A percentile compares a stretch with the other conserved stretches of the same genome.
phyloP scores from a whole-genome alignment of 768 basidiomycete species.

The Termitomyces sp. region DNA sequence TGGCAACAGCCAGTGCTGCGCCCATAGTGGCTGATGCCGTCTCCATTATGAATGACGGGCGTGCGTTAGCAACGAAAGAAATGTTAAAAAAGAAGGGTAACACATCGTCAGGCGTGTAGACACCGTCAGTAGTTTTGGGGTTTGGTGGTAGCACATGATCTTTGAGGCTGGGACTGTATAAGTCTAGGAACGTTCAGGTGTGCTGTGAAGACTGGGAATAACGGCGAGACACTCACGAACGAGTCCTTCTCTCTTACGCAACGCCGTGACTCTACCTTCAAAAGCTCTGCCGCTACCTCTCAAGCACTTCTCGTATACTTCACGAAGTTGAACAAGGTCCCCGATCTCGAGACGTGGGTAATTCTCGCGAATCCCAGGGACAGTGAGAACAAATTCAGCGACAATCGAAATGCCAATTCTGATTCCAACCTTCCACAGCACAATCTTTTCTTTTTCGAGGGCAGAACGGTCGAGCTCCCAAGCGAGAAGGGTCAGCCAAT shows the following conservation, averaged over 20 bases:
- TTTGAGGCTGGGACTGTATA: conserved; percentile 34
- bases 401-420: conserved; percentile 30
- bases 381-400: conserved; percentile 30
- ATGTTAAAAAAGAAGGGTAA: conserved; percentile 41
- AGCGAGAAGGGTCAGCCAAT: conserved; percentile 36
- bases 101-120: conserved; percentile 24
- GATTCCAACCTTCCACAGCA: conserved; percentile 34
- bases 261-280: conserved; percentile 35
- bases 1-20: conserved; percentile 16
- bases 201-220: not conserved
- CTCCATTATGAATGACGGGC: conserved; percentile 38
- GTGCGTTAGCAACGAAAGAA: conserved; percentile 41
- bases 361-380: conserved; percentile 34
- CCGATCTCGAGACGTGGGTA: conserved; percentile 38
- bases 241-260: conserved; percentile 41
- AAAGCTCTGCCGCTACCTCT: conserved; percentile 34
- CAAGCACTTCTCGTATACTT: conserved; percentile 26
- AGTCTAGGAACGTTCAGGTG: conserved; percentile 21
- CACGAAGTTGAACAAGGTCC: conserved; percentile 38
- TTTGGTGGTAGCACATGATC: conserved; percentile 25
- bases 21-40: conserved; percentile 26
- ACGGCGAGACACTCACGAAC: conserved; percentile 31
- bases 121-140: conserved; percentile 10
- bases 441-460: conserved; percentile 34
- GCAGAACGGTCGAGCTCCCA: conserved; percentile 41